phyloP scores from a whole-genome alignment of 305 asterid genomes.

The Lippia alba region DNA sequence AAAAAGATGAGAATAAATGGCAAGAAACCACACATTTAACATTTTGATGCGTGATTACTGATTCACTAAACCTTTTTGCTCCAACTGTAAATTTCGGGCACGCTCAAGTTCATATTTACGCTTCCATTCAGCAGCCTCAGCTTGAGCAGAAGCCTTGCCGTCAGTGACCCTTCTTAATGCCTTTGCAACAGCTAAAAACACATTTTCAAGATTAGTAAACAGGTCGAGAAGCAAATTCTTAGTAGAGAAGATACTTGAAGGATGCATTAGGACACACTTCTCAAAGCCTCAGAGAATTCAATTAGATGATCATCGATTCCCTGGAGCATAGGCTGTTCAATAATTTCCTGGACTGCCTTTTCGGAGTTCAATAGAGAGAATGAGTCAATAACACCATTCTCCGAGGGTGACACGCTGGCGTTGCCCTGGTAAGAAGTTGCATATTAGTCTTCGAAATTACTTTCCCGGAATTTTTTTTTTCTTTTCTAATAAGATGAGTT shows the following conservation, averaged over 20 bases:
- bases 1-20: neutral
- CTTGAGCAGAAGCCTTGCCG: slow-evolving; percentile 75
- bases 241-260: neutral
- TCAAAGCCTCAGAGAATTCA: slow-evolving; percentile 74
- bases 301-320: slow-evolving; percentile 70
- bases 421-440: slow-evolving; percentile 48
- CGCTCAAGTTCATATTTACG: slow-evolving; percentile 73
- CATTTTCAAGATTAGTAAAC: slow-evolving; percentile 8
- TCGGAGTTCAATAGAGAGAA: slow-evolving; percentile 50
- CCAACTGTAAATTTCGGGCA: slow-evolving; percentile 58
- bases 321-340: slow-evolving; percentile 58
- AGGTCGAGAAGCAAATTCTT: neutral
- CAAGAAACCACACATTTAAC: neutral
- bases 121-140: slow-evolving; percentile 87
- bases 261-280: slow-evolving; percentile 46
- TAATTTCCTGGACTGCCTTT: slow-evolving; percentile 57
- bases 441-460: slow-evolving; percentile 17
- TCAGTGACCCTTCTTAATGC: slow-evolving; percentile 63
- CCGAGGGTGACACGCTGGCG: slow-evolving; percentile 43
- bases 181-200: slow-evolving; percentile 59
- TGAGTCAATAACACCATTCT: slow-evolving; percentile 48
- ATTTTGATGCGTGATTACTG: slow-evolving; percentile 3
- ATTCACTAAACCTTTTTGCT: slow-evolving; percentile 46
- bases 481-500: too few species aligned
- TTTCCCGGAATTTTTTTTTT: too few species aligned